A percentile compares a stretch with the other conserved stretches of the same genome.
phyloP scores from a whole-genome alignment of 164 flowering plant genomes.

The Kalanchoe fedtschenkoi region DNA sequence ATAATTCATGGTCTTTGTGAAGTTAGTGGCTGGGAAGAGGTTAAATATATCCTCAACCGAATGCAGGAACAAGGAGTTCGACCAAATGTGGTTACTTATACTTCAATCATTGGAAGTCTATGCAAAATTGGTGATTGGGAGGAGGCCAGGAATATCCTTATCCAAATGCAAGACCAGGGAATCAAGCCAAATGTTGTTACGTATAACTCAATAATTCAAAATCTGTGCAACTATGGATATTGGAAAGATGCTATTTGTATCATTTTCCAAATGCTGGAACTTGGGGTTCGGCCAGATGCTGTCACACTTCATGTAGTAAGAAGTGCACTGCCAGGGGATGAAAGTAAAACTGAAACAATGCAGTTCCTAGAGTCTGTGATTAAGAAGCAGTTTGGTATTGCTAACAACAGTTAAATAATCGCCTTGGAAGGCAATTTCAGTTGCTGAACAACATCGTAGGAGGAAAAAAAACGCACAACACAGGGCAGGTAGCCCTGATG shows the following conservation, averaged over 20 bases:
- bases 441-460: neutral
- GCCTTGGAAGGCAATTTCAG: neutral
- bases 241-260: neutral
- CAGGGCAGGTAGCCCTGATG: neutral
- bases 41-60: constrained; percentile 24
- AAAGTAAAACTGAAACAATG: neutral
- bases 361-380: neutral
- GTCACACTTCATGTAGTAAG: constrained; percentile 5
- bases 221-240: neutral
- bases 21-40: constrained; percentile 24
- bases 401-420: neutral
- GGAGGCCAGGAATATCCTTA: neutral
- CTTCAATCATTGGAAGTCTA: constrained; percentile 29
- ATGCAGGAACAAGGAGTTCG: constrained; percentile 11
- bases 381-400: constrained; percentile 3
- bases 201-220: constrained; percentile 2
- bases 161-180: neutral
- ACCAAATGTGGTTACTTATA: constrained; percentile 13
- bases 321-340: neutral
- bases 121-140: constrained; percentile 27
- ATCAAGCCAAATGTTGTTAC: neutral
- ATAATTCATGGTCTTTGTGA: constrained; percentile 47
- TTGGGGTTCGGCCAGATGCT: constrained; percentile 1
- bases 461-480: neutral
- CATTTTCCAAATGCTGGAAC: neutral